Conservation (phyloP, 305 asterid species). For the Plantago lanceolata region DNA sequence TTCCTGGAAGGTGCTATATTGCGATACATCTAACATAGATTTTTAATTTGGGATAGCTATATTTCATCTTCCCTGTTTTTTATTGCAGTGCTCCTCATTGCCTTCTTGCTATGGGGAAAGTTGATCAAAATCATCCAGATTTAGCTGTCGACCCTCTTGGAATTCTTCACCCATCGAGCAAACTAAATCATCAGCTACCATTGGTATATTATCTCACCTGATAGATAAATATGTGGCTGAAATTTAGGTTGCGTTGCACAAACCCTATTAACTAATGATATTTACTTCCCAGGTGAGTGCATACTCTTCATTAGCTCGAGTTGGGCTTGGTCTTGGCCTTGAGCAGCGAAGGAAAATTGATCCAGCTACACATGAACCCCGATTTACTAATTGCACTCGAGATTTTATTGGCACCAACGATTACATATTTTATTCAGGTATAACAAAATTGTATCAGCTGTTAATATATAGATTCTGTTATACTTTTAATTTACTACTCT, state of each 20-base stretch:
- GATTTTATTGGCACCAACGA: slow-evolving; percentile 90
- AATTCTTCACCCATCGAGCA: slow-evolving; percentile 8
- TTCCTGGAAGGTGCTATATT: slow-evolving; percentile 79
- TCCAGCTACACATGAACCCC: slow-evolving; percentile 78
- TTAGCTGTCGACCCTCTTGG: slow-evolving; percentile 9
- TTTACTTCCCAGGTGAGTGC: slow-evolving; percentile 75
- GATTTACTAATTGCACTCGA: slow-evolving; percentile 84
- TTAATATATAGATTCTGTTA: slow-evolving; percentile 3
- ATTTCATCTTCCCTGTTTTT: not conserved
- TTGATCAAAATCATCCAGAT: slow-evolving; percentile 8
- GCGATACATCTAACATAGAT: not conserved
- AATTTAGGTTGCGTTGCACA: not conserved
- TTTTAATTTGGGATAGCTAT: not conserved
- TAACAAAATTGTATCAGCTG: not conserved
- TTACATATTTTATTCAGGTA: slow-evolving; percentile 97
- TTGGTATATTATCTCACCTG: slow-evolving; percentile 3
- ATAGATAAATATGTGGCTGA: not conserved
- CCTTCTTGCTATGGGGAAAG: slow-evolving; percentile 18
- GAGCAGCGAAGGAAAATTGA: slow-evolving; percentile 90
- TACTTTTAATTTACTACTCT: not conserved
- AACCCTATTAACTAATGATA: not conserved
- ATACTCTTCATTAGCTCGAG: slow-evolving; percentile 84
- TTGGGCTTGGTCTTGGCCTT: slow-evolving; percentile 55
- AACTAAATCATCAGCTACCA: slow-evolving; percentile 12
- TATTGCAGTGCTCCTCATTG: slow-evolving; percentile 16